phyloP scores from a whole-genome alignment of 495 filamentous ascomycete genomes.

The Lasiosphaeria ovina region DNA sequence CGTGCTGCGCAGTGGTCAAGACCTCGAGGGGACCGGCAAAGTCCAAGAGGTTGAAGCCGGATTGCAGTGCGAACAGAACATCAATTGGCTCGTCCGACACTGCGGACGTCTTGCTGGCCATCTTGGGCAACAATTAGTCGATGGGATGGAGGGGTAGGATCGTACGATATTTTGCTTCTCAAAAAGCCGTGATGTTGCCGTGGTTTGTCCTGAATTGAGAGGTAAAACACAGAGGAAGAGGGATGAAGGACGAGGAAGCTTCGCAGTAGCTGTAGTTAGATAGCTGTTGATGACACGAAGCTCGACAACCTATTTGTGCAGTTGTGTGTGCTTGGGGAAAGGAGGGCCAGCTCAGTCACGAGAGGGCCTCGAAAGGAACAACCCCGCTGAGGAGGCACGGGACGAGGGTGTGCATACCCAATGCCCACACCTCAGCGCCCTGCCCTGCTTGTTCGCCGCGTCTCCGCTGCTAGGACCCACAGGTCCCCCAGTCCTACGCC shows the following conservation, averaged over 20 bases:
- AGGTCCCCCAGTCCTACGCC: background rate
- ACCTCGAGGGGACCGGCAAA: slow-evolving; percentile 67
- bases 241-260: slow-evolving; percentile 6
- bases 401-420: background rate
- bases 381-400: slow-evolving; percentile 23
- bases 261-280: background rate
- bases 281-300: background rate
- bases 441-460: too few species aligned
- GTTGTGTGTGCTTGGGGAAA: background rate
- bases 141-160: slow-evolving; percentile 13
- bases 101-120: slow-evolving; percentile 49
- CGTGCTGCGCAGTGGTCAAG: slow-evolving; percentile 56
- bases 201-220: slow-evolving; percentile 11
- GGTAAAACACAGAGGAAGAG: slow-evolving; percentile 8
- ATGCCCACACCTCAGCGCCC: background rate
- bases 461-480: too few species aligned
- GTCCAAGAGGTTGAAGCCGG: slow-evolving; percentile 58
- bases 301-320: slow-evolving; percentile 13
- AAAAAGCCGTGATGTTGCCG: slow-evolving; percentile 9
- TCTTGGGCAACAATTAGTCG: slow-evolving; percentile 31
- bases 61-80: slow-evolving; percentile 50
- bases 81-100: slow-evolving; percentile 51
- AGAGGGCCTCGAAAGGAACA: slow-evolving; percentile 17
- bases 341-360: slow-evolving; percentile 23
- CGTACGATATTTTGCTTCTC: slow-evolving; percentile 7